phyloP scores from a whole-genome alignment of 2,329 filamentous ascomycete species.

The Alternaria incomplexa region DNA sequence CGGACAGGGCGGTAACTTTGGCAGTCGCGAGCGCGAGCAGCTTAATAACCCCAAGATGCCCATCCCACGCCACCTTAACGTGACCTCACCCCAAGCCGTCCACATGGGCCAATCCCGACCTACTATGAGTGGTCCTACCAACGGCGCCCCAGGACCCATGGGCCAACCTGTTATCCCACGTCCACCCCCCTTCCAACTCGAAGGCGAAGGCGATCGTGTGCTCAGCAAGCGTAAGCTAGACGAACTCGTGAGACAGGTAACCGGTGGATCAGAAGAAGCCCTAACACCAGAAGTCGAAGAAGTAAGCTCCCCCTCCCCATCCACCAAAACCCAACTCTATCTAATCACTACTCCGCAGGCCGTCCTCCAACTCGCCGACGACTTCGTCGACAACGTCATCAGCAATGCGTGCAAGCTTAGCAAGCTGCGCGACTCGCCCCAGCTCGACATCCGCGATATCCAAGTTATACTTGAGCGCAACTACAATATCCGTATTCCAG shows the following conservation, averaged over 20 bases:
- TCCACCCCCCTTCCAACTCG: constrained; percentile 82
- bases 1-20: constrained; percentile 39
- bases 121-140: constrained; percentile 80
- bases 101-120: constrained; percentile 74
- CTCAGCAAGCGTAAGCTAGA: constrained; percentile 98
- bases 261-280: constrained; percentile 78
- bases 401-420: constrained; percentile 86
- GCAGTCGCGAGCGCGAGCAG: constrained; percentile 47
- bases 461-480: constrained; percentile 65
- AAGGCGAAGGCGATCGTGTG: constrained; percentile 89
- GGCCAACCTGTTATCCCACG: constrained; percentile 84
- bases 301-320: constrained; percentile 58
- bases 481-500: constrained; percentile 82
- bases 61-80: constrained; percentile 81
- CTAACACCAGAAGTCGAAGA: constrained; percentile 95
- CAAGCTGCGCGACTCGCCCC: constrained; percentile 88
- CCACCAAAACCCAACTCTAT: not conserved
- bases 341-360: constrained; percentile 60
- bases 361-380: constrained; percentile 86
- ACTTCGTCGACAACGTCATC: constrained; percentile 92
- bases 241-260: constrained; percentile 92
- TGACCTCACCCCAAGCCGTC: constrained; percentile 75
- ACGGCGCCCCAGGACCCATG: constrained; percentile 80
- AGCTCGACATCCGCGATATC: constrained; percentile 78
- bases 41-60: constrained; percentile 70